Evolutionary conservation across 192 early-diverging fungal genomes (phyloP), one percentile per base, ranked within the genome.

Genomic region (Backusella mclennaniae): DNA sequence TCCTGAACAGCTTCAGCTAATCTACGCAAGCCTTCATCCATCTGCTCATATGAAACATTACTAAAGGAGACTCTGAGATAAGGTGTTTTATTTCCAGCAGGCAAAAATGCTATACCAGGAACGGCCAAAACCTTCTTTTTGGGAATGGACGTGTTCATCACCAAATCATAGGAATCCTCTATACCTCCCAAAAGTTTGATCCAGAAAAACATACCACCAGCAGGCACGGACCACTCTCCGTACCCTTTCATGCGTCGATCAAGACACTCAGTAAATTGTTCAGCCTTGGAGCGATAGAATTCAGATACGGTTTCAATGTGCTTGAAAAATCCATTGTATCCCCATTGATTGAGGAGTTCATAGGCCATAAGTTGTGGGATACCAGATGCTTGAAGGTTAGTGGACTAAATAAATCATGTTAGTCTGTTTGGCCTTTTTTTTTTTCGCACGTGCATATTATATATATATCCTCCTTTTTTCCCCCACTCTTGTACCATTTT

Each of bases 131-230:
- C 92, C 23, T 78, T 78, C 67, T 92, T 92, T 76, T 87, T 89
- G 15, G 85, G 87, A n/a, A 91, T 76, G 67, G 90, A 87, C 73
- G 87, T 84, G 29, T 84, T 88, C 79, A 91, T 79, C 17, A 92
- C 84, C 71, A 91, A 73, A 31, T 92, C 82, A 72, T 88, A 85
- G 19, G 89, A 86, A 49, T 87, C 87, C 41, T 76, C 59, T 49
- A 84, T 84, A 15, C 81, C 82, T 44, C 84, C 79, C 67, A 89
- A 63, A 33, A 90, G 72, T 0, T 88, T 84, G 73, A 95, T 81
- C 97, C 97, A 99, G 56, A 96, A 81, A 83, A 99, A 99, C 76
- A 74, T 77, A 33, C 81, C 82, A n/a, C 90, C 88, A 15, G 87
- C 73, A 0, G 92, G 93, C 2, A 89, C 83, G 0, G 81, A 76